phyloP scores from a whole-genome alignment of 208 protist genomes.

The Acanthamoeba lenticulata region DNA sequence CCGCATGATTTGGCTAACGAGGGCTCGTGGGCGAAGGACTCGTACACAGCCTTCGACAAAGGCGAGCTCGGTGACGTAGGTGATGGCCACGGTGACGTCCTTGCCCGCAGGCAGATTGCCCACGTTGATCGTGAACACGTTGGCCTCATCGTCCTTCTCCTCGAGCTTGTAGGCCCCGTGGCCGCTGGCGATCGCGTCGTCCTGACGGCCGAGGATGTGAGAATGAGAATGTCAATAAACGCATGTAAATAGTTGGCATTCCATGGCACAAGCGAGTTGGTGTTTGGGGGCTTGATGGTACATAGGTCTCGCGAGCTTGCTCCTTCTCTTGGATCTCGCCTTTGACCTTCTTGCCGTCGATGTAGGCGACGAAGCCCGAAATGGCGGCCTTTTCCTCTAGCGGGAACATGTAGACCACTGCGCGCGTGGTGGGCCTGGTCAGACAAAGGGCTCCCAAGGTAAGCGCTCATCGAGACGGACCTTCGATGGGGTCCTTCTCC shows the following conservation, averaged over 20 bases:
- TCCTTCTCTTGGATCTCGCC: slow-evolving; percentile 84
- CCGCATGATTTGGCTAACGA: neutral
- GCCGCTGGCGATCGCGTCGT: slow-evolving; percentile 55
- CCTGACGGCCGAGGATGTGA: too few relatives aligned
- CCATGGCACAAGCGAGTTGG: neutral
- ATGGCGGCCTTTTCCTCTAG: slow-evolving; percentile 83
- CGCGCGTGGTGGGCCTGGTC: neutral
- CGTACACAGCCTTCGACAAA: neutral
- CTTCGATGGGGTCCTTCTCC: neutral
- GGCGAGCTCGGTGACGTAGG: slow-evolving; percentile 46
- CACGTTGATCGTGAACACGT: slow-evolving; percentile 69
- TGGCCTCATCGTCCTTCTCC: slow-evolving; percentile 16
- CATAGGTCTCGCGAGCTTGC: slow-evolving; percentile 76
- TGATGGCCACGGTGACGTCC: slow-evolving; percentile 9
- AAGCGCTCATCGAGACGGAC: neutral
- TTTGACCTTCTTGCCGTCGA: slow-evolving; percentile 82
- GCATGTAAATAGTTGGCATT: neutral
- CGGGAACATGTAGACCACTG: slow-evolving; percentile 78
- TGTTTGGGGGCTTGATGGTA: neutral
- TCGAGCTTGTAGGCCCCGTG: slow-evolving; percentile 61
- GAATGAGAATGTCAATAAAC: too few relatives aligned
- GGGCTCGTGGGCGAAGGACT: neutral
- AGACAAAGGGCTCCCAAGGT: neutral
- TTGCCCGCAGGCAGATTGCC: slow-evolving; percentile 63
- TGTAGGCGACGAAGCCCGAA: slow-evolving; percentile 81